phyloP scores from a whole-genome alignment of 805 yeast species.

The Kazachstania viticola region DNA sequence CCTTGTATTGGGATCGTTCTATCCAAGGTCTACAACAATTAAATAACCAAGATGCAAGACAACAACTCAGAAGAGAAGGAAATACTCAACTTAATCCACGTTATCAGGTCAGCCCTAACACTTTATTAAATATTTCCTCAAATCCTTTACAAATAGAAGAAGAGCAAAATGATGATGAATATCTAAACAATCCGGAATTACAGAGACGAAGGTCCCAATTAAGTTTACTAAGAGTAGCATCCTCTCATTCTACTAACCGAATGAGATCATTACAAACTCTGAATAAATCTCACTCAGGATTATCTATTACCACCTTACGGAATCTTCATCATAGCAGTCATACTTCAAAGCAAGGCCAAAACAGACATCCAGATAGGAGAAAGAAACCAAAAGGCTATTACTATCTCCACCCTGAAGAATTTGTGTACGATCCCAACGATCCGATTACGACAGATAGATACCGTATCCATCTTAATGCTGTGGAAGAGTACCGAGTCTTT shows the following conservation, averaged over 20 bases:
- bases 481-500: slow-evolving; percentile 29
- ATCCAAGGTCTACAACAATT: slow-evolving; percentile 11
- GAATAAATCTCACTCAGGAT: neutral
- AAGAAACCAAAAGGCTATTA: slow-evolving; percentile 8
- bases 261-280: neutral
- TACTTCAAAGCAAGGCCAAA: neutral
- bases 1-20: slow-evolving; percentile 27
- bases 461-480: slow-evolving; percentile 20
- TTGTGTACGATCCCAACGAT: slow-evolving; percentile 18
- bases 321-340: neutral
- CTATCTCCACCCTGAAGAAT: slow-evolving; percentile 15
- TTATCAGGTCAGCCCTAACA: too few relatives aligned
- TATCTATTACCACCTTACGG: neutral
- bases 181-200: slow-evolving; percentile 19
- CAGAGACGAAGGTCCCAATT: slow-evolving; percentile 26
- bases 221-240: slow-evolving; percentile 11
- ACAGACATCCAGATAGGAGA: neutral
- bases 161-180: slow-evolving; percentile 23
- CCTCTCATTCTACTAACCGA: neutral
- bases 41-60: neutral
- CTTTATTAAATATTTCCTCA: neutral
- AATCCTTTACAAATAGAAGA: neutral
- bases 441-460: slow-evolving; percentile 17
- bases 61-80: neutral
- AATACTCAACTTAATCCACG: too few relatives aligned